These are phyloP conservation scores for Rubia balearica DNA, from an alignment of 305 asterid species.

Conservation along the genomic window DNA sequence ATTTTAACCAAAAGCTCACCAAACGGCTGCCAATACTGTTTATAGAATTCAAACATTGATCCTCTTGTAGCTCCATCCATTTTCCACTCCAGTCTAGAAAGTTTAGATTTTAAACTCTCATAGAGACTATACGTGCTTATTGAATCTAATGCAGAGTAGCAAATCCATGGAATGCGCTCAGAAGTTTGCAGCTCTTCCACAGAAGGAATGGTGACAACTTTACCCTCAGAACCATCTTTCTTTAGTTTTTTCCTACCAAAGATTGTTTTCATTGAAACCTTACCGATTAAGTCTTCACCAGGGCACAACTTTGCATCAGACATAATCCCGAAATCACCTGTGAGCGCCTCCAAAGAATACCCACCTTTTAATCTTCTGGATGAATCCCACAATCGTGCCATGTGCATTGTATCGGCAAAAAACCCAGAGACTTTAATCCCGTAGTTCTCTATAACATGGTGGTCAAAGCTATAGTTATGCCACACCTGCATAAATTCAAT, in stretches of 20 bases:
- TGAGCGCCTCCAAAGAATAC: constrained; percentile 91
- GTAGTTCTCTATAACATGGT: constrained; percentile 77
- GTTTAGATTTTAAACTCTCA: constrained; percentile 70
- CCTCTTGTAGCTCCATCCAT: constrained; percentile 67
- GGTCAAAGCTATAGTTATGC: constrained; percentile 99
- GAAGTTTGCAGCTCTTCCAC: constrained; percentile 78
- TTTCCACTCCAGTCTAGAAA: constrained; percentile 49
- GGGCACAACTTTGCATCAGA: constrained; percentile 50
- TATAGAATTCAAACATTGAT: constrained; percentile 69
- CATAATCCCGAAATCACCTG: constrained; percentile 63
- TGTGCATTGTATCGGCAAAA: constrained; percentile 96
- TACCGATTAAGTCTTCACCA: constrained; percentile 66
- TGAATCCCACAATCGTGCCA: constrained; percentile 96
- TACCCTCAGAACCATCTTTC: constrained; percentile 91
- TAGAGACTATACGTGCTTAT: constrained; percentile 88
- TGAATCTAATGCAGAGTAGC: constrained; percentile 89
- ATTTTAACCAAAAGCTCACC: constrained; percentile 86
- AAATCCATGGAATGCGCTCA: constrained; percentile 77
- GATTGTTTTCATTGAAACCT: constrained; percentile 87
- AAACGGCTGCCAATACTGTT: constrained; percentile 71
- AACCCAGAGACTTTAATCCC: constrained; percentile 80
- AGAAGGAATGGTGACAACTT: constrained; percentile 61
- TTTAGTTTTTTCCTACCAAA: constrained; percentile 70
- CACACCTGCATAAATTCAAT: constrained; percentile 62
- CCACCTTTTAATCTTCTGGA: constrained; percentile 80